Base-by-base conservation (phyloP, 2,329 filamentous ascomycete species). In the Calonectria honghensis region DNA sequence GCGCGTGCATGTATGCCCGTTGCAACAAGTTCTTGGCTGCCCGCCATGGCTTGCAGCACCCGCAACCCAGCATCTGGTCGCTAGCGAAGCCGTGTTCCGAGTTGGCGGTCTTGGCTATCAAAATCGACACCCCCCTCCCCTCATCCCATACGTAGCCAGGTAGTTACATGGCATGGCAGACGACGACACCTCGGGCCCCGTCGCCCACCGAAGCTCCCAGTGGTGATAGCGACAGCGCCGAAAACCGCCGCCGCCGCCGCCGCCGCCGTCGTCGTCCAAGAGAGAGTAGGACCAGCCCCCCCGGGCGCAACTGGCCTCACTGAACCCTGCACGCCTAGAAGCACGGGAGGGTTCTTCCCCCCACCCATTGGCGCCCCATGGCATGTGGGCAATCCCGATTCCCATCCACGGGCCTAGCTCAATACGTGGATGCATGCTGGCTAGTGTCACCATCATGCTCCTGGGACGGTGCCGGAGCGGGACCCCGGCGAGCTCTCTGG, bases 341-440 rank as follows among this genome's bases (percentile, higher is more conserved):
- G 45, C 45, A 48, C 45, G 45, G 45, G 57, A 63, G 24, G 24
- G 5, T 11, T 27, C 52, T 31, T 35, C 57, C 57, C 57, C 24
- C 57, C 57, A 63, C 57, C 37, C 57, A 41, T 29, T 41, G 57
- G 37, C 57, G 29, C 57, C 57, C 35, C 35, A 39, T 63, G 57
- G 57, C 57, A 63, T 63, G 57, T 63, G 57, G 57, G 57, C 57
- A 41, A 18, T 63, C 57, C 57, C 57, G 57, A 63, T 63, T 63
- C 14, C 57, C 35, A 63, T 63, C 52, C 52, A 57, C 52, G 18
- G 52, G 18, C 52, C 31, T 57, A 20, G 52, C 52, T 63, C 57
- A 63, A 63, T 63, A 63, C 57, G 57, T 63, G 57, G 57, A 63
- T 63, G 57, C 57, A 63, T 37, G 57, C 16, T 39, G 37, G 57